Conservation (phyloP, 2,329 filamentous ascomycete species). For the Trichoderma atroviride region DNA sequence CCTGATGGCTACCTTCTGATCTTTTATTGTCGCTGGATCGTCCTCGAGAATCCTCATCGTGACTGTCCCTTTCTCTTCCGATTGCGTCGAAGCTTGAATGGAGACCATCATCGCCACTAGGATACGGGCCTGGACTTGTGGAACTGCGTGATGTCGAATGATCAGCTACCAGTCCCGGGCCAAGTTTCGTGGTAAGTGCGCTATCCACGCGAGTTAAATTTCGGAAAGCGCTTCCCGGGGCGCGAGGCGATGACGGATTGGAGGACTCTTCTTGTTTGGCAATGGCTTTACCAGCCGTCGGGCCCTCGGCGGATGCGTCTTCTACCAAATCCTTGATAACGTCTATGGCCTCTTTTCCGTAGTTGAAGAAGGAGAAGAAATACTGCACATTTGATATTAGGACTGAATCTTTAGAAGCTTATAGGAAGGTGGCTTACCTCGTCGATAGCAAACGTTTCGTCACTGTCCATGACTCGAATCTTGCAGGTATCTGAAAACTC, state of each 20-base stretch:
- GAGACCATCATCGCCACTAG: constrained; percentile 54
- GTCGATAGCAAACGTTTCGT: constrained; percentile 92
- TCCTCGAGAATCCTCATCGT: constrained; percentile 55
- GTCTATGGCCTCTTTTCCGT: constrained; percentile 79
- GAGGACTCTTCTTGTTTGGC: constrained; percentile 28
- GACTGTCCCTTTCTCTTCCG: constrained; percentile 52
- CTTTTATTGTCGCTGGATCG: constrained; percentile 66
- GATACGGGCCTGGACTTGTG: constrained; percentile 54
- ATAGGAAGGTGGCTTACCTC: constrained; percentile 71
- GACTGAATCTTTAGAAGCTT: too few relatives aligned
- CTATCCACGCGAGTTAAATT: constrained; percentile 35
- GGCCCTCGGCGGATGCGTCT: constrained; percentile 54
- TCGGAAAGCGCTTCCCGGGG: constrained; percentile 37
- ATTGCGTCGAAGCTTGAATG: constrained; percentile 59
- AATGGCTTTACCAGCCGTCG: constrained; percentile 32
- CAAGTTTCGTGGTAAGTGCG: constrained; percentile 48
- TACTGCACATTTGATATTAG: constrained; percentile 57
- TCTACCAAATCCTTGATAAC: constrained; percentile 75
- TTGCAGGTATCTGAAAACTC: constrained; percentile 94
- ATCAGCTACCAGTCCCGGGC: constrained; percentile 64
- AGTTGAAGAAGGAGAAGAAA: constrained; percentile 93
- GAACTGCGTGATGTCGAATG: constrained; percentile 53
- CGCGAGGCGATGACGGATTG: constrained; percentile 29
- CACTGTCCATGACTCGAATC: constrained; percentile 87
- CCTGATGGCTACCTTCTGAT: constrained; percentile 53